These are phyloP conservation scores for Pichia sp. DNA, from an alignment of 1,139 yeast genomes.

Conservation along the genomic window DNA sequence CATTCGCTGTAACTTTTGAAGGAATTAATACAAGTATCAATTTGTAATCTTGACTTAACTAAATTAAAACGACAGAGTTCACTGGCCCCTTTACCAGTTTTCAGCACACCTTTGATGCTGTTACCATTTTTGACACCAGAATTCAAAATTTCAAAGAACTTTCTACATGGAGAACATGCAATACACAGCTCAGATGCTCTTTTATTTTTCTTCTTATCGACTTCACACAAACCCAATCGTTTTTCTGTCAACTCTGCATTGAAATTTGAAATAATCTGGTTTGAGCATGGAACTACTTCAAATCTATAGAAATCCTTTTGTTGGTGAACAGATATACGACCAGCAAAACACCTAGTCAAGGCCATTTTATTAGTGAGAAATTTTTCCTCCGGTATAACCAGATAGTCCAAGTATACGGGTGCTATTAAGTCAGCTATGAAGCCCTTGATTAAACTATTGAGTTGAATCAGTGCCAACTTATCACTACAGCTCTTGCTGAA, in stretches of 20 bases:
- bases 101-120: slow-evolving; percentile 11
- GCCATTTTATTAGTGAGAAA: not conserved
- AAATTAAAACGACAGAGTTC: slow-evolving; percentile 3
- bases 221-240: not conserved
- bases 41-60: not conserved
- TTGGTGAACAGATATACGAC: not conserved
- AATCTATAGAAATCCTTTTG: not conserved
- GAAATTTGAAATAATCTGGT: not conserved
- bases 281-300: not conserved
- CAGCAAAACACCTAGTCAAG: not conserved
- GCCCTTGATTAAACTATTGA: slow-evolving; percentile 32
- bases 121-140: slow-evolving; percentile 23
- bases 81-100: slow-evolving; percentile 10
- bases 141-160: slow-evolving; percentile 16
- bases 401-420: not conserved
- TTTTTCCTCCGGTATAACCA: not conserved
- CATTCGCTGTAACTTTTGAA: too few relatives aligned
- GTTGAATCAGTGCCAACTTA: slow-evolving; percentile 60
- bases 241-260: not conserved
- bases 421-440: not conserved
- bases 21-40: too few relatives aligned
- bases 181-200: slow-evolving; percentile 15
- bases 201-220: slow-evolving; percentile 1
- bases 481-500: slow-evolving; percentile 85
- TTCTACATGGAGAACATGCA: slow-evolving; percentile 12